A percentile compares a stretch with the other conserved stretches of the same genome.
Evolutionary conservation across 192 early-diverging fungal species (phyloP).

Genomic region (Gaertneriomyces sp.): DNA sequence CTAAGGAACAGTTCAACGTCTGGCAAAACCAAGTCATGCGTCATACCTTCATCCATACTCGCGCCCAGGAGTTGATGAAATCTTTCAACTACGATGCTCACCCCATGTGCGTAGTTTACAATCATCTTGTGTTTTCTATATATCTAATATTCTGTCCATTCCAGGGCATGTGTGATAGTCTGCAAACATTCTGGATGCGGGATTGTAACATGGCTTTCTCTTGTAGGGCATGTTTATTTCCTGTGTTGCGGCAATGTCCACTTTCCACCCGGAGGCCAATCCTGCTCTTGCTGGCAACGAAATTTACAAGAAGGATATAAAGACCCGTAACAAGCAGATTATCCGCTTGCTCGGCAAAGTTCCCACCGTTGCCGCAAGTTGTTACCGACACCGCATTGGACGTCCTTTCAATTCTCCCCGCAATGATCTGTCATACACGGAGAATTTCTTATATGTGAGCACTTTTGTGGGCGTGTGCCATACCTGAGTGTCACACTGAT

Average conservation of each 20-base stretch:
- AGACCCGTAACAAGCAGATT: slow-evolving; percentile 61
- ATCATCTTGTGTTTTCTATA: no score
- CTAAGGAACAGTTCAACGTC: slow-evolving; percentile 42
- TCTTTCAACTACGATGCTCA: slow-evolving; percentile 62
- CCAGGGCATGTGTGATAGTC: no score
- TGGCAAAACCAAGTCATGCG: slow-evolving; percentile 53
- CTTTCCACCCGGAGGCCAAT: slow-evolving; percentile 68
- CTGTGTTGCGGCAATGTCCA: slow-evolving; percentile 53
- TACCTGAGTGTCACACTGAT: no score
- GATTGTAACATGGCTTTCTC: no score
- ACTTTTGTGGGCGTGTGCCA: no score
- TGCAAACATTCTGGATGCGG: no score
- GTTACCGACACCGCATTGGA: slow-evolving; percentile 55
- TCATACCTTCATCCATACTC: slow-evolving; percentile 54
- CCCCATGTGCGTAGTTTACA: slow-evolving; percentile 39
- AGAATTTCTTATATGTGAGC: slow-evolving; percentile 49
- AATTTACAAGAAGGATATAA: slow-evolving; percentile 34
- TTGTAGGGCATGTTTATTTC: no score
- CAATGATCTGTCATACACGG: slow-evolving; percentile 53
- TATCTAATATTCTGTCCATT: no score
- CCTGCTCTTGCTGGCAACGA: slow-evolving; percentile 55
- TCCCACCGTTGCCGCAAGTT: slow-evolving; percentile 59
- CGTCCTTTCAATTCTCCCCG: slow-evolving; percentile 42
- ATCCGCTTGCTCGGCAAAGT: slow-evolving; percentile 62
- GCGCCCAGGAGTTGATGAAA: slow-evolving; percentile 50